Evolutionary conservation across 2,329 filamentous ascomycete species (phyloP).

Genomic region (Aspergillus vadensis): DNA sequence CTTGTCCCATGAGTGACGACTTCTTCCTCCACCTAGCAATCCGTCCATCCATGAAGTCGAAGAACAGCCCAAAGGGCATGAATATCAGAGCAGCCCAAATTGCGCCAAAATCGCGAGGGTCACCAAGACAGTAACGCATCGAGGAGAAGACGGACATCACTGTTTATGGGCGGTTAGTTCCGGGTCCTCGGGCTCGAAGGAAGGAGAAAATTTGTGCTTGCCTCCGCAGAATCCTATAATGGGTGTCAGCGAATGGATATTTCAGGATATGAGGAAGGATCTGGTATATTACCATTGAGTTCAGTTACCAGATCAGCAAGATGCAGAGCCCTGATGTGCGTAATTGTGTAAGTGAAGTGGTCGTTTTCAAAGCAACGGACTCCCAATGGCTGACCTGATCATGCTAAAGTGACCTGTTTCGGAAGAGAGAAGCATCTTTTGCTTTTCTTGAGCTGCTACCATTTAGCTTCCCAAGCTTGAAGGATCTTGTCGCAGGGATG

Average conservation of each 20-base stretch:
- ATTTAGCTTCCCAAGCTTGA: conserved; percentile 15
- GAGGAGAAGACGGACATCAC: conserved; percentile 96
- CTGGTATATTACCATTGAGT: conserved; percentile 46
- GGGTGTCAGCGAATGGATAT: conserved; percentile 14
- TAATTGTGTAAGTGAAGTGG: conserved; percentile 18
- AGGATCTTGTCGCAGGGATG: conserved; percentile 9
- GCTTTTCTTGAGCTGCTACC: conserved; percentile 49
- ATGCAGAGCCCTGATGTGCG: conserved; percentile 46
- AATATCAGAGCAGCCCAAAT: conserved; percentile 82
- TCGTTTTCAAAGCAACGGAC: conserved; percentile 2
- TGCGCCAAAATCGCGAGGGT: conserved; percentile 65
- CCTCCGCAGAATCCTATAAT: conserved; percentile 52
- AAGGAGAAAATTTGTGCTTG: conserved; percentile 29
- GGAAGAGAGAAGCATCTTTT: conserved; percentile 51
- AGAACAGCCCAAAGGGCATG: conserved; percentile 91
- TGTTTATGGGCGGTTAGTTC: conserved; percentile 29
- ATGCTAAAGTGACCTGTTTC: conserved; percentile 55
- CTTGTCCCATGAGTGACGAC: conserved; percentile 96
- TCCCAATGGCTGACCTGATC: conserved; percentile 44
- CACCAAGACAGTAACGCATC: conserved; percentile 84
- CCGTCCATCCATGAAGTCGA: conserved; percentile 97
- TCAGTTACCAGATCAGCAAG: conserved; percentile 55
- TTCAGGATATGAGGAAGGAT: not conserved
- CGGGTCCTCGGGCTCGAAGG: not conserved
- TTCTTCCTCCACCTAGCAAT: conserved; percentile 96